Evolutionary conservation across 345 rosid genomes (phyloP), one percentile per base, ranked within the genome.

Genomic region (Lepidium didymum): DNA sequence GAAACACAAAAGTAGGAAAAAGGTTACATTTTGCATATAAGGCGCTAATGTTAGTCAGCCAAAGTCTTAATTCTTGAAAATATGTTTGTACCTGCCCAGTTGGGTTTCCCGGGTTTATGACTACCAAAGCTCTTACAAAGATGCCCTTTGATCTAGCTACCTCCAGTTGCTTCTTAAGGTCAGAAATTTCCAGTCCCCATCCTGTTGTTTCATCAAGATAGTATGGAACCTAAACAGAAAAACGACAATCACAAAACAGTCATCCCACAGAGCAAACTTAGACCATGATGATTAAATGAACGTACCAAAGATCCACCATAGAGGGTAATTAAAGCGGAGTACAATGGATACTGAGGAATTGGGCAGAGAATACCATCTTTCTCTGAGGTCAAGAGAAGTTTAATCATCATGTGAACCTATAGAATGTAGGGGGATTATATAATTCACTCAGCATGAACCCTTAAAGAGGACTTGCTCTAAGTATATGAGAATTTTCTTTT

Each of bases 401-500:
- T 91, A 90, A 92, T 85, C 93, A 90, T 90, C 87, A 83, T 82
- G 71, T 90, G 98, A 70, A 92, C 97, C 97, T 90, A 81, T 46
- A 12, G 51, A 67, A 27, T 10, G 56, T 31, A 54, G 34, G 43
- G 36, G 10, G n/a, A n/a, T 12, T 27, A 6, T 27, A 6, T 2
- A 7, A 12, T 27, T 25, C 53, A 67, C 4, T 33, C 37, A 57
- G 14, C 19, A 60, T 50, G 13, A 41, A 13, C 0, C 6, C 36
- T 18, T 18, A 4, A 5, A 13, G 21, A 51, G 25, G 0, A 16
- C 15, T 42, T 52, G 10, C 36, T 40, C 1, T 13, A 60, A 4
- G 4, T 7, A 4, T 25, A 58, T 15, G 49, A 45, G 54, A 63
- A 55, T 10, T 9, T 11, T 34, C 8, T 44, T 45, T 31, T 8